phyloP scores from a whole-genome alignment of 495 filamentous ascomycete species.

The Penicillium coprophilum region DNA sequence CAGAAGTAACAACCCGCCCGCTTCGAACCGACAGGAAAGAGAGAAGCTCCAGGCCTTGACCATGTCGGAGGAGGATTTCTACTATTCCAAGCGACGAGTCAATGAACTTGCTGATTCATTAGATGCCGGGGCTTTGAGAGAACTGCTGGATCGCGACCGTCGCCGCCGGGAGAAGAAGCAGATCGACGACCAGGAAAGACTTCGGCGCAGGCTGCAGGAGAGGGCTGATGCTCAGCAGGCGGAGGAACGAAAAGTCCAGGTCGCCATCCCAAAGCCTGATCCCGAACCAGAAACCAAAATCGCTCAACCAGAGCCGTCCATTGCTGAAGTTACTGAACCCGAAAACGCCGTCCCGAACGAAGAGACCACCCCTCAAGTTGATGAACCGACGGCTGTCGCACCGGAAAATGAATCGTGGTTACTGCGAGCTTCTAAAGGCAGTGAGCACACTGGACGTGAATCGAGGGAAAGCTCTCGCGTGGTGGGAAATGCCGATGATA shows the following conservation, averaged over 20 bases:
- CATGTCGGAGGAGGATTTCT: conserved; percentile 63
- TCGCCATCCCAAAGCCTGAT: conserved; percentile 2
- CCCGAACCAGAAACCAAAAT: conserved; percentile 3
- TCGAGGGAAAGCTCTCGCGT: conserved; percentile 39
- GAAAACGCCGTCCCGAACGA: background rate
- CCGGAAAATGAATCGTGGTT: conserved; percentile 36
- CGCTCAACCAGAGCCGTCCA: conserved; percentile 3
- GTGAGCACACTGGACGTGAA: conserved; percentile 23
- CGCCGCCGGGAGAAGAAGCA: conserved; percentile 73
- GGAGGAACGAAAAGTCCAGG: conserved; percentile 36
- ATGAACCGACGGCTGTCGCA: conserved; percentile 11
- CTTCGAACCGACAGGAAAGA: conserved; percentile 37
- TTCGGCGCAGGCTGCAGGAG: conserved; percentile 66
- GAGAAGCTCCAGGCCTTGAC: conserved; percentile 43
- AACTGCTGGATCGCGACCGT: conserved; percentile 82
- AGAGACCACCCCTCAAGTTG: background rate
- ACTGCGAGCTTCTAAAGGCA: conserved; percentile 32
- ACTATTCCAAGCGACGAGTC: conserved; percentile 64
- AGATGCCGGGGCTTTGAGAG: conserved; percentile 73
- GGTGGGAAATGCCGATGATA: conserved; percentile 40
- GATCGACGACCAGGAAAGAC: conserved; percentile 66
- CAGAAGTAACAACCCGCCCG: conserved; percentile 37
- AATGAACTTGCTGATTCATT: conserved; percentile 80
- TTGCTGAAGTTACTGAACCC: conserved; percentile 4
- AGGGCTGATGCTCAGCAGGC: conserved; percentile 65